These are phyloP conservation scores for Candida piceae DNA, from an alignment of 805 yeast species.

Conservation along the genomic window DNA sequence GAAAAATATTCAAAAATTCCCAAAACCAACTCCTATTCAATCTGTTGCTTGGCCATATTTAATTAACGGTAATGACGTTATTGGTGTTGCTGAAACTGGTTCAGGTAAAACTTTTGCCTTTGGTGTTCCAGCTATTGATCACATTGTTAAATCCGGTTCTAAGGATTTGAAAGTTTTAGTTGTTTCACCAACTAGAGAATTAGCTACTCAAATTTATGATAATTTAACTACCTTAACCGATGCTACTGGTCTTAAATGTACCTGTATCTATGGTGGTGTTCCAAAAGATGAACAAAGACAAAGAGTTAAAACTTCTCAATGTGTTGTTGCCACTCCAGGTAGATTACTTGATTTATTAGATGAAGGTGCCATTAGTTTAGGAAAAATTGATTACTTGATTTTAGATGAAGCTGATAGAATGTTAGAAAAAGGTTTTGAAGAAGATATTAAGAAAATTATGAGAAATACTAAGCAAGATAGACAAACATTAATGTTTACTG, in stretches of 20 bases:
- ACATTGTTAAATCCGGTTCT: slow-evolving; percentile 41
- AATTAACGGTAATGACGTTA: slow-evolving; percentile 71
- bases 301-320: slow-evolving; percentile 59
- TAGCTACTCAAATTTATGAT: slow-evolving; percentile 90
- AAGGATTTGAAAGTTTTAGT: slow-evolving; percentile 69
- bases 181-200: slow-evolving; percentile 95
- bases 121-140: slow-evolving; percentile 93
- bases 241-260: slow-evolving; percentile 59
- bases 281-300: slow-evolving; percentile 87
- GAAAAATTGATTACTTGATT: slow-evolving; percentile 69
- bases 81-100: slow-evolving; percentile 98
- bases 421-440: slow-evolving; percentile 98
- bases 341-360: slow-evolving; percentile 85
- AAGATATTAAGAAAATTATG: slow-evolving; percentile 84
- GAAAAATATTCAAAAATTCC: slow-evolving; percentile 62
- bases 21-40: slow-evolving; percentile 94
- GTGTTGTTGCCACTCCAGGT: slow-evolving; percentile 98
- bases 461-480: slow-evolving; percentile 51
- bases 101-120: slow-evolving; percentile 97
- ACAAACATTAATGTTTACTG: slow-evolving; percentile 97
- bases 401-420: slow-evolving; percentile 98
- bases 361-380: slow-evolving; percentile 75
- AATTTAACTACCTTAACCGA: slow-evolving; percentile 65
- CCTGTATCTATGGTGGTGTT: slow-evolving; percentile 95
- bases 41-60: slow-evolving; percentile 92